Percentiles rank a stretch among this genome's conserved stretches.
These are phyloP conservation scores for Trametes maxima DNA, from an alignment of 768 basidiomycete species.

Conservation along the genomic window DNA sequence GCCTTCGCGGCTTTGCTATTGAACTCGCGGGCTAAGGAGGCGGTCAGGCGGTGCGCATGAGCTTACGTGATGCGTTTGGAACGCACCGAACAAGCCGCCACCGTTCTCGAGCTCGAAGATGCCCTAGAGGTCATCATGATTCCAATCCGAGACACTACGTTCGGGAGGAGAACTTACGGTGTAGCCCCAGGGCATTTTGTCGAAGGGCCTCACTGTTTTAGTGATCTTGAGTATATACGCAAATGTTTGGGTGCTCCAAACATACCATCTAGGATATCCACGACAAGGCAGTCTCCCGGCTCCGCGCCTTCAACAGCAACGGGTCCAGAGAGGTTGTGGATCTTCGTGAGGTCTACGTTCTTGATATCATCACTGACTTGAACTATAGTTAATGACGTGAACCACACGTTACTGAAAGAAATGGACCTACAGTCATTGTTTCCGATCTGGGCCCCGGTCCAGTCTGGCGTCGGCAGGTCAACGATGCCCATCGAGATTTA, in stretches of 20 bases:
- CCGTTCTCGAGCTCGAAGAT: slow-evolving; percentile 77
- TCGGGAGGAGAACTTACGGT: slow-evolving; percentile 45
- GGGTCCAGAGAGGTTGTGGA: slow-evolving; percentile 79
- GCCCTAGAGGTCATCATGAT: slow-evolving; percentile 44
- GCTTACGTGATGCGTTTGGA: not conserved
- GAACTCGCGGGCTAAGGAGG: slow-evolving; percentile 57
- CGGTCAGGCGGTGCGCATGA: not conserved
- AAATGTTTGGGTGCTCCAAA: too few relatives aligned
- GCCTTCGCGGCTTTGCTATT: slow-evolving; percentile 73
- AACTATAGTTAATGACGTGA: not conserved
- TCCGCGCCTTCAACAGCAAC: slow-evolving; percentile 75
- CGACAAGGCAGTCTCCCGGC: slow-evolving; percentile 78
- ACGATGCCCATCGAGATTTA: not conserved
- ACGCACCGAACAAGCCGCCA: slow-evolving; percentile 66
- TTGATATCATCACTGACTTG: slow-evolving; percentile 68
- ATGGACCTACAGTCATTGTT: slow-evolving; percentile 64
- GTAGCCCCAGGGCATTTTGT: slow-evolving; percentile 83
- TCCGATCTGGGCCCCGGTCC: slow-evolving; percentile 80
- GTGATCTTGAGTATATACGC: not conserved
- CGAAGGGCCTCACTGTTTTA: slow-evolving; percentile 60
- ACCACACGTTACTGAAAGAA: too few relatives aligned
- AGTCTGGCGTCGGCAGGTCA: slow-evolving; percentile 45
- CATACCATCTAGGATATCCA: slow-evolving; percentile 77
- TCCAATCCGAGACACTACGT: not conserved
- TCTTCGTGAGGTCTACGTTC: slow-evolving; percentile 62